These are phyloP conservation scores for Nakaseomyces bracarensis DNA, from an alignment of 1,139 yeast genomes.

Conservation along the genomic window DNA sequence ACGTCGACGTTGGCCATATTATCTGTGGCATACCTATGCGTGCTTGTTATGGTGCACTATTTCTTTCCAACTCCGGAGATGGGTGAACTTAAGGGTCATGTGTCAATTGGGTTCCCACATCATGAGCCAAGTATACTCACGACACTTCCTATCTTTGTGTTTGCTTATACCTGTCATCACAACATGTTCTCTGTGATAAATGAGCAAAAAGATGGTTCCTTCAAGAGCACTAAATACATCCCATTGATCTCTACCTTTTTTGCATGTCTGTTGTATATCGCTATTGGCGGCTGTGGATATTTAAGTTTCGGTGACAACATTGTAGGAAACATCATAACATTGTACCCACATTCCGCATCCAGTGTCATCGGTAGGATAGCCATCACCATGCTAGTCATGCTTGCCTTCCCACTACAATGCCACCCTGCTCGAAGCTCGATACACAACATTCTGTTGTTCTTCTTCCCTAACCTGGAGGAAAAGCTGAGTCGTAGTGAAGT, in stretches of 20 bases:
- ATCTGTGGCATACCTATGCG: constrained; percentile 57
- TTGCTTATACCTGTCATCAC: constrained; percentile 77
- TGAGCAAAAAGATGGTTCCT: constrained; percentile 49
- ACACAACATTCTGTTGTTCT: constrained; percentile 6
- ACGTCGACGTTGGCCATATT: constrained; percentile 63
- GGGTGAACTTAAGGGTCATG: constrained; percentile 31
- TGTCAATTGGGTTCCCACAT: constrained; percentile 35
- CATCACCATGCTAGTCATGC: constrained; percentile 58
- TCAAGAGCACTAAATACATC: constrained; percentile 46
- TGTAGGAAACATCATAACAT: constrained; percentile 58
- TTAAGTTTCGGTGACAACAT: constrained; percentile 61
- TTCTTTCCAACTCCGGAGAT: constrained; percentile 34
- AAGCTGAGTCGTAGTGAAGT: background rate
- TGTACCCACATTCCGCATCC: constrained; percentile 54
- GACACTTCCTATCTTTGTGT: constrained; percentile 65
- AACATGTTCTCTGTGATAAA: constrained; percentile 71
- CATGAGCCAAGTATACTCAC: constrained; percentile 34
- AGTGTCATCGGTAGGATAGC: constrained; percentile 65
- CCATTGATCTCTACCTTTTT: constrained; percentile 48
- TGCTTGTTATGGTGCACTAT: constrained; percentile 54
- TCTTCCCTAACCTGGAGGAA: background rate
- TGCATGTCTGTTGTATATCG: constrained; percentile 50
- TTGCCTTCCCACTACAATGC: constrained; percentile 68
- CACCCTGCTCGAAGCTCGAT: constrained; percentile 42
- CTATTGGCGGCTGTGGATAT: constrained; percentile 63